Evolutionary conservation across 495 filamentous ascomycete genomes (phyloP).

Genomic region (Cenococcum geophilum): DNA sequence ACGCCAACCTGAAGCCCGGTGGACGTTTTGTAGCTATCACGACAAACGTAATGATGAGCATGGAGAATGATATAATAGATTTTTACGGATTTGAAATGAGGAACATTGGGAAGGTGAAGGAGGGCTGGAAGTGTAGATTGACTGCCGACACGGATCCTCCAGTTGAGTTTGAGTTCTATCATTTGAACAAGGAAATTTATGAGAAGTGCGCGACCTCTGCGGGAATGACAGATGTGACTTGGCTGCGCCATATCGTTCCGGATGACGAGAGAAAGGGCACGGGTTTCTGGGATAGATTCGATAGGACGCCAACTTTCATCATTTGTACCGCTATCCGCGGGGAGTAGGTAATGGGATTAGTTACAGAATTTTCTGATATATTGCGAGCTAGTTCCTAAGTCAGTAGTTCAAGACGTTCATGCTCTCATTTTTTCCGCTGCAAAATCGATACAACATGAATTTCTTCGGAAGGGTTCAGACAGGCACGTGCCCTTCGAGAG

Average conservation of each 20-base stretch:
- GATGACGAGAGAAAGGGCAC: conserved; percentile 18
- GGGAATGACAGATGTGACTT: conserved; percentile 15
- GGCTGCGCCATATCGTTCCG: conserved; percentile 13
- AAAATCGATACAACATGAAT: no score
- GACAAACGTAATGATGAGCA: conserved; percentile 12
- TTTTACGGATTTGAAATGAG: conserved; percentile 17
- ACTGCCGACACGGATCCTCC: conserved; percentile 4
- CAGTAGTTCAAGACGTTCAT: no score
- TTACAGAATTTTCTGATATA: no score
- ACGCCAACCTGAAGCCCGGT: conserved; percentile 7
- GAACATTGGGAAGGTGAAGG: conserved; percentile 5
- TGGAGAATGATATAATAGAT: conserved; percentile 11
- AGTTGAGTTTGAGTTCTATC: conserved; percentile 19
- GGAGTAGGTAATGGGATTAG: neutral
- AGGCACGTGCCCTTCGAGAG: no score
- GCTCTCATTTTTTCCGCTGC: no score
- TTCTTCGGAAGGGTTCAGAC: no score
- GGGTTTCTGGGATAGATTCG: conserved; percentile 18
- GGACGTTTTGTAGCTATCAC: conserved; percentile 24
- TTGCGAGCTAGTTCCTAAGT: no score
- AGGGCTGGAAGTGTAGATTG: conserved; percentile 5
- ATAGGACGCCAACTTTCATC: conserved; percentile 17
- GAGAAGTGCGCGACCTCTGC: conserved; percentile 19
- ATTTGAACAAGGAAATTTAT: conserved; percentile 19
- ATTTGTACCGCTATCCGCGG: neutral